These are phyloP conservation scores for Glarea lozoyensis DNA, from an alignment of 495 filamentous ascomycete species.

Conservation along the genomic window DNA sequence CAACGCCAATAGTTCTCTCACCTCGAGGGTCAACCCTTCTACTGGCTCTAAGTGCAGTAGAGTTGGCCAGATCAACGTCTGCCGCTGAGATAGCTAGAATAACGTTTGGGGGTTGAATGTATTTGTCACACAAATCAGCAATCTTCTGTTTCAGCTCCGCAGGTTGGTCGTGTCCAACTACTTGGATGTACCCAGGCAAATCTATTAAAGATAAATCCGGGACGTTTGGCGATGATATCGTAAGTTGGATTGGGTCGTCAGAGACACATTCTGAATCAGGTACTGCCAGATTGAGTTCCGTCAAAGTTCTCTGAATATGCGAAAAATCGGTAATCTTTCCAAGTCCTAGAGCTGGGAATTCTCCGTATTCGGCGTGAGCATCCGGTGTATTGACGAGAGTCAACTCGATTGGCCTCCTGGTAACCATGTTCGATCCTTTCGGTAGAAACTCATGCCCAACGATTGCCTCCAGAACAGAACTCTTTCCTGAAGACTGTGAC, in stretches of 20 bases:
- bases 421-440: constrained; percentile 98
- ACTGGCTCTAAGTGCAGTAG: constrained; percentile 83
- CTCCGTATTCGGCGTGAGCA: constrained; percentile 83
- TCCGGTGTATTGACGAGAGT: constrained; percentile 94
- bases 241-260: constrained; percentile 92
- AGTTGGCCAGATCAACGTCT: constrained; percentile 95
- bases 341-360: constrained; percentile 87
- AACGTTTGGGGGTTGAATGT: constrained; percentile 92
- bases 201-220: constrained; percentile 96
- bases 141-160: constrained; percentile 92
- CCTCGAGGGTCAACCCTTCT: constrained; percentile 88
- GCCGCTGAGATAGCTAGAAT: constrained; percentile 96
- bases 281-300: constrained; percentile 90
- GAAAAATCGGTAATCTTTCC: constrained; percentile 90
- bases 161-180: constrained; percentile 84
- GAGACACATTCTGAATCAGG: constrained; percentile 84
- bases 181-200: constrained; percentile 94
- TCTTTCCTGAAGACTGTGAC: constrained; percentile 96
- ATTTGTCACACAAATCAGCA: constrained; percentile 93
- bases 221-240: constrained; percentile 90
- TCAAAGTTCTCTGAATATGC: constrained; percentile 85
- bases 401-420: constrained; percentile 88
- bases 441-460: constrained; percentile 97
- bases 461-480: constrained; percentile 93
- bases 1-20: constrained; percentile 92